Conservation (phyloP, 371 early-diverging fungal species). For the Lichtheimia corymbifera region DNA sequence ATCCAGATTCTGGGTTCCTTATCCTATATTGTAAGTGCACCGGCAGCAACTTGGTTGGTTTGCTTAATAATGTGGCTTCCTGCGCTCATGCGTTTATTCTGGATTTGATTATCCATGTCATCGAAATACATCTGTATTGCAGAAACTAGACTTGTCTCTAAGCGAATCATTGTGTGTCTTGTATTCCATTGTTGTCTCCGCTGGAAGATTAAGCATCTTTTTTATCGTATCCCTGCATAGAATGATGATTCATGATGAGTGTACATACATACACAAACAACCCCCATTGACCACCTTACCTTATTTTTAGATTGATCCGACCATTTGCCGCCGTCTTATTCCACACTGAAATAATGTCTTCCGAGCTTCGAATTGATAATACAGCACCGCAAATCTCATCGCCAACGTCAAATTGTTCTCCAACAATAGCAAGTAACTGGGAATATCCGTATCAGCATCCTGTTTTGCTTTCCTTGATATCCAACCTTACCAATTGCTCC, state of each 20-base stretch:
- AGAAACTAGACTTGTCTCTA: constrained; percentile 88
- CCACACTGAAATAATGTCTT: constrained; percentile 96
- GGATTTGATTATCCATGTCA: constrained; percentile 25
- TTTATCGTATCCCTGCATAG: constrained; percentile 82
- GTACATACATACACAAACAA: too few relatives aligned
- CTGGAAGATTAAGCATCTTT: constrained; percentile 78
- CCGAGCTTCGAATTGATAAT: constrained; percentile 88
- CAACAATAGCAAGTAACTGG: constrained; percentile 86
- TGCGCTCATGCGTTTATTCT: too few relatives aligned
- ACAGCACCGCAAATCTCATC: constrained; percentile 95
- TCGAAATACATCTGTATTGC: constrained; percentile 84
- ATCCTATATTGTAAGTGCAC: too few relatives aligned
- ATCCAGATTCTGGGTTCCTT: too few relatives aligned
- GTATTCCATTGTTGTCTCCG: constrained; percentile 92
- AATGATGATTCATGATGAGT: background rate
- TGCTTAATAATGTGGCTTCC: too few relatives aligned
- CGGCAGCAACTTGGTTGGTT: too few relatives aligned
- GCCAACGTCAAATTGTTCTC: constrained; percentile 89
- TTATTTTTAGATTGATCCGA: constrained; percentile 79
- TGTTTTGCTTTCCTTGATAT: background rate
- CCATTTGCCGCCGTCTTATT: constrained; percentile 85
- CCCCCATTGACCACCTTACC: constrained; percentile 32
- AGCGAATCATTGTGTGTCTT: constrained; percentile 91
- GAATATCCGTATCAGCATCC: background rate
- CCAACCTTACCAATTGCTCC: constrained; percentile 76